phyloP scores from a whole-genome alignment of 805 yeast species.

The Ogataea thermomethanolica region DNA sequence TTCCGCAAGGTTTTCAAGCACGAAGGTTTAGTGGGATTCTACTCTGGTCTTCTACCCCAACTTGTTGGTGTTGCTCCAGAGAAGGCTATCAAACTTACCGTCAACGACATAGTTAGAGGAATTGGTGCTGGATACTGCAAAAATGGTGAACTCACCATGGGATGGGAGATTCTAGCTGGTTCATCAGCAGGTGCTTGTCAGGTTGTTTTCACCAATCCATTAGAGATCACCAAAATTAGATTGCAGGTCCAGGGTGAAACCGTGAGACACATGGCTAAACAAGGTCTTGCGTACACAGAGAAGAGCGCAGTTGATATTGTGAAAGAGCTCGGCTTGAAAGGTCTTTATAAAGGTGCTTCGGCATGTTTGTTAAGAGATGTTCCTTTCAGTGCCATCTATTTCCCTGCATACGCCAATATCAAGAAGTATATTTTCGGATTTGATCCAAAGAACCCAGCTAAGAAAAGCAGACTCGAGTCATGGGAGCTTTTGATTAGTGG shows the following conservation, averaged over 20 bases:
- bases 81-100: conserved; percentile 93
- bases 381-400: conserved; percentile 94
- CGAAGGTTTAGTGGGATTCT: conserved; percentile 84
- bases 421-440: conserved; percentile 78
- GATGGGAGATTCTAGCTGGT: conserved; percentile 82
- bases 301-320: conserved; percentile 70
- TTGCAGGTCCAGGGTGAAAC: conserved; percentile 87
- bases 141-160: conserved; percentile 46
- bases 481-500: conserved; percentile 87
- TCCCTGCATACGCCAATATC: conserved; percentile 94
- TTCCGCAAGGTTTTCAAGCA: conserved; percentile 66
- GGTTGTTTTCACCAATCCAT: conserved; percentile 92
- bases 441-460: conserved; percentile 65
- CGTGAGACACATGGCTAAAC: conserved; percentile 37
- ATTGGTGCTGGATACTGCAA: conserved; percentile 52
- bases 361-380: conserved; percentile 95
- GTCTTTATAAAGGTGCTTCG: conserved; percentile 85
- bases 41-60: conserved; percentile 92
- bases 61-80: conserved; percentile 97
- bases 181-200: conserved; percentile 96
- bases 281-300: conserved; percentile 30
- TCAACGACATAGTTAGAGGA: conserved; percentile 82
- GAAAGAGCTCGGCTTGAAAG: conserved; percentile 72
- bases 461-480: conserved; percentile 59
- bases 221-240: conserved; percentile 93